These are phyloP conservation scores for Alternaria novae-zelandiae DNA, from an alignment of 2,329 filamentous ascomycete genomes.

Conservation along the genomic window DNA sequence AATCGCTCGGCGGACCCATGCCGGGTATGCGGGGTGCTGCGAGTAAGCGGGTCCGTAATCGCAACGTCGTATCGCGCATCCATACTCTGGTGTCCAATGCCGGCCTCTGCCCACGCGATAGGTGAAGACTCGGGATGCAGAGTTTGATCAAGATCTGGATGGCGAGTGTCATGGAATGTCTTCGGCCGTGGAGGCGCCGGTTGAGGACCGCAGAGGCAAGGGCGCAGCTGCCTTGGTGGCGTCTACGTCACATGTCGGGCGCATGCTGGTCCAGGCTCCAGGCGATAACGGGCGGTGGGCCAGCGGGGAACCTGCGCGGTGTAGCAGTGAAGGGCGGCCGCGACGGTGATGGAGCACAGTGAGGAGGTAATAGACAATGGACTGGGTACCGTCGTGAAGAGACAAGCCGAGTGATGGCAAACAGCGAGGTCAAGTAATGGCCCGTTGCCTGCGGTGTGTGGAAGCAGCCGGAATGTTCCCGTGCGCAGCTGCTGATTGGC, in stretches of 20 bases:
- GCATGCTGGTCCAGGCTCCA: conserved; percentile 10
- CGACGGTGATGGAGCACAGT: not conserved
- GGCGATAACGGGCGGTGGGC: conserved; percentile 33
- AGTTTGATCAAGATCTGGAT: not conserved
- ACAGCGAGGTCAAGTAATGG: conserved; percentile 9
- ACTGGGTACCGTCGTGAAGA: not conserved
- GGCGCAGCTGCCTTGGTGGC: conserved; percentile 10
- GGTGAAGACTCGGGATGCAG: not conserved
- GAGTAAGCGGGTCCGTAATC: conserved; percentile 19
- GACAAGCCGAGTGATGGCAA: conserved; percentile 22
- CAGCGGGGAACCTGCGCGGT: conserved; percentile 24
- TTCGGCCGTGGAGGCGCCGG: conserved; percentile 11
- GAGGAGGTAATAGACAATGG: not conserved
- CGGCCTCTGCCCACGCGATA: not conserved
- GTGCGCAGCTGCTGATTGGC: conserved; percentile 34
- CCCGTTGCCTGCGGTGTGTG: conserved; percentile 11
- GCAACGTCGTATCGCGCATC: conserved; percentile 12
- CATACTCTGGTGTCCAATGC: not conserved
- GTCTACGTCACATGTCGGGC: conserved; percentile 12
- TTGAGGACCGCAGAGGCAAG: conserved; percentile 20
- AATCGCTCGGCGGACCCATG: not conserved
- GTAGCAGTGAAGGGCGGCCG: not conserved
- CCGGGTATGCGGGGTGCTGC: conserved; percentile 10
- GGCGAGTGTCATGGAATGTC: not conserved
- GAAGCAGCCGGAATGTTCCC: conserved; percentile 43